Evolutionary conservation across 495 filamentous ascomycete genomes (phyloP).

Genomic region (Talaromyces stipitatus): DNA sequence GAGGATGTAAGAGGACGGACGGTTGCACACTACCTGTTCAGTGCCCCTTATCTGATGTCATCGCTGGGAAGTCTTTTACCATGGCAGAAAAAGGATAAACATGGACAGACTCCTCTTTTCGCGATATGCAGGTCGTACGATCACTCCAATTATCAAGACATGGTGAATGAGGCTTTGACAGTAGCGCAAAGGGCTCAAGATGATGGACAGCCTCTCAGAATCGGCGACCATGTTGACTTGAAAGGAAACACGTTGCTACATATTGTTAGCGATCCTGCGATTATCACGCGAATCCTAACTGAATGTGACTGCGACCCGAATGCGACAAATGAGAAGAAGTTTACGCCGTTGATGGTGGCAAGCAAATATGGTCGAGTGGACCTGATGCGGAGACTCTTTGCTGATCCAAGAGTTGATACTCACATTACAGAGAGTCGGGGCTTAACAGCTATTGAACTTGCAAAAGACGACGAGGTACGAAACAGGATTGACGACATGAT

Average conservation of each 20-base stretch:
- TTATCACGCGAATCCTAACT: constrained; percentile 66
- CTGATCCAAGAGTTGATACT: constrained; percentile 79
- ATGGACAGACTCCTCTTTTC: constrained; percentile 93
- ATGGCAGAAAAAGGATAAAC: constrained; percentile 87
- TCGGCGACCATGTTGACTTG: constrained; percentile 86
- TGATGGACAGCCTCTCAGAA: constrained; percentile 70
- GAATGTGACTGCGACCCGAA: constrained; percentile 91
- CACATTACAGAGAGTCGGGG: constrained; percentile 79
- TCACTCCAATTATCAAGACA: constrained; percentile 72
- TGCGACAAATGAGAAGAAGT: constrained; percentile 89
- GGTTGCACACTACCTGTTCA: constrained; percentile 93
- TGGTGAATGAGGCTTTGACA: constrained; percentile 75
- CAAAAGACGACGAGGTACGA: constrained; percentile 95
- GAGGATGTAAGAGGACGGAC: constrained; percentile 84
- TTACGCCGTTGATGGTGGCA: constrained; percentile 97
- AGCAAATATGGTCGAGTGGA: constrained; percentile 97
- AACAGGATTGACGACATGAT: constrained; percentile 94
- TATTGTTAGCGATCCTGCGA: constrained; percentile 76
- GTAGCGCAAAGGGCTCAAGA: constrained; percentile 67
- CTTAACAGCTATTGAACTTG: constrained; percentile 90
- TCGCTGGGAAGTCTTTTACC: constrained; percentile 69
- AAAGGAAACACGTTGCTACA: constrained; percentile 94
- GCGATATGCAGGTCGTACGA: constrained; percentile 94
- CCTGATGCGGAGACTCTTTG: constrained; percentile 80
- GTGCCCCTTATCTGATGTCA: constrained; percentile 70